phyloP scores from a whole-genome alignment of 2,329 filamentous ascomycete species.

The Fusarium continuum region DNA sequence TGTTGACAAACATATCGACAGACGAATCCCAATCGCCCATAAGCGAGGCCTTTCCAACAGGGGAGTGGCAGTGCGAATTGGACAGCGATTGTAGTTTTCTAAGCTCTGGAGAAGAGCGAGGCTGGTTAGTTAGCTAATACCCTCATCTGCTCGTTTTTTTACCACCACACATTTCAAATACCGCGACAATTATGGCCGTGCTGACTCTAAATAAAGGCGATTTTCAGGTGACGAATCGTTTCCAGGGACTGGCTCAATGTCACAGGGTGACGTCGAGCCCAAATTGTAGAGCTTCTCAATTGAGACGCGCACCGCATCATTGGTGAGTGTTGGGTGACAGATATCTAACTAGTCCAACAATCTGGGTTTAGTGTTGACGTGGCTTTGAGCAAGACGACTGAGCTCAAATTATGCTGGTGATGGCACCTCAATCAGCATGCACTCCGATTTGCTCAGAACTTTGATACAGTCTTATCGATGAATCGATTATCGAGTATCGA shows the following conservation, averaged over 20 bases:
- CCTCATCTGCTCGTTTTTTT: constrained; percentile 22
- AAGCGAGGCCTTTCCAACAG: constrained; percentile 51
- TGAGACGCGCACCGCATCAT: constrained; percentile 2
- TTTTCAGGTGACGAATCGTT: constrained; percentile 69
- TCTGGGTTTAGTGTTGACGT: neutral
- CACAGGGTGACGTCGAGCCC: constrained; percentile 41
- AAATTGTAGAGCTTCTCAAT: constrained; percentile 44
- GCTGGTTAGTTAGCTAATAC: constrained; percentile 70
- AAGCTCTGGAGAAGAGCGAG: constrained; percentile 81
- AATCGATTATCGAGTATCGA: neutral
- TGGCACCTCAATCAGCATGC: neutral
- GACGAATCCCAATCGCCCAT: constrained; percentile 13
- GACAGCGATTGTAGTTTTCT: constrained; percentile 91
- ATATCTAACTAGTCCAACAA: neutral
- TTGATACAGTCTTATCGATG: neutral
- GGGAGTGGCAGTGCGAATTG: constrained; percentile 80
- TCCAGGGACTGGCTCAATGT: constrained; percentile 51
- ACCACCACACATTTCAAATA: constrained; percentile 7
- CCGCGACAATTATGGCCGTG: constrained; percentile 9
- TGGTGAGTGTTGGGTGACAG: neutral
- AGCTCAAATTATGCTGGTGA: neutral
- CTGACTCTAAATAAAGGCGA: constrained; percentile 45
- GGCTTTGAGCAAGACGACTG: neutral
- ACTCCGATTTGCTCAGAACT: constrained; percentile 13
- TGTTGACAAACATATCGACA: constrained; percentile 27